Evolutionary conservation across 345 rosid species (phyloP).

Genomic region (Streptanthus diversifolius): DNA sequence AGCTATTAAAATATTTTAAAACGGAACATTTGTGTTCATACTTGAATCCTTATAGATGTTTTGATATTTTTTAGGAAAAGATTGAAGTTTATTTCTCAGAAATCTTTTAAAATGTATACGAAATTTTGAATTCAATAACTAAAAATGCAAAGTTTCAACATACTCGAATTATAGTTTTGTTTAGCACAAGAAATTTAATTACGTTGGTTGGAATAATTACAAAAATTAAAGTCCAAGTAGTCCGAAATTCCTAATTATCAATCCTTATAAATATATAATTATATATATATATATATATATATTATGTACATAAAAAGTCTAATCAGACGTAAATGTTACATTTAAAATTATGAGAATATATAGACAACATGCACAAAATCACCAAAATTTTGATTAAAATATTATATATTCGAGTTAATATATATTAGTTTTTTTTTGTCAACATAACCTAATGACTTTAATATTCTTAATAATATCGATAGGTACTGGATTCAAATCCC

Average conservation of each 20-base stretch:
- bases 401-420: neutral
- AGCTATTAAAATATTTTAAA: neutral
- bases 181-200: neutral
- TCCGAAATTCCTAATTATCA: neutral
- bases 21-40: conserved; percentile 33
- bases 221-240: neutral
- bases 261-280: neutral
- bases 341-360: neutral
- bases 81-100: neutral
- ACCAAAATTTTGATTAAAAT: conserved; percentile 36
- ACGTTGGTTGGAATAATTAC: neutral
- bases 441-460: no score
- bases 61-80: neutral
- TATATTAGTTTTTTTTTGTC: no score
- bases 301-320: neutral
- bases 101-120: neutral
- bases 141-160: neutral
- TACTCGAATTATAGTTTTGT: neutral
- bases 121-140: neutral
- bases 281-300: neutral
- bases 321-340: neutral
- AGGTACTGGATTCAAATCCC: no score
- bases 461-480: no score
- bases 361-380: conserved; percentile 21
- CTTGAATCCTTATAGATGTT: conserved; percentile 10